These are phyloP conservation scores for Penstemon davidsonii DNA, from an alignment of 257 asterid species.

Conservation along the genomic window DNA sequence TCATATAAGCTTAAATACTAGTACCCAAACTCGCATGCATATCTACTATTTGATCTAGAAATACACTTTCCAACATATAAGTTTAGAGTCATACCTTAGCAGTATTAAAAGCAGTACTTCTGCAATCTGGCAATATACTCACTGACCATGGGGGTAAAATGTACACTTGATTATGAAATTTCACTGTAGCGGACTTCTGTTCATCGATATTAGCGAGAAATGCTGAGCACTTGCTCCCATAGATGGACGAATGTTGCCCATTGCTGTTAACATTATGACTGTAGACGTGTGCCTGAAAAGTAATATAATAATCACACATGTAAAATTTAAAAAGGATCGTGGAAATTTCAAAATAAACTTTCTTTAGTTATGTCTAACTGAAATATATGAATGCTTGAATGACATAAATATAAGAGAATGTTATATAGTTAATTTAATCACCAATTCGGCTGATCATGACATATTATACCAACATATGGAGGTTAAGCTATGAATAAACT, in stretches of 20 bases:
- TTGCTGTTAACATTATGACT: slow-evolving; percentile 31
- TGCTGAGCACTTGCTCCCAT: slow-evolving; percentile 65
- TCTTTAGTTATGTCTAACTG: slow-evolving; percentile 7
- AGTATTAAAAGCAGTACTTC: slow-evolving; percentile 63
- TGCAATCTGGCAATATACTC: slow-evolving; percentile 89
- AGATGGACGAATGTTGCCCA: slow-evolving; percentile 22
- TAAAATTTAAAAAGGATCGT: not conserved
- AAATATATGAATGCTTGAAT: not conserved
- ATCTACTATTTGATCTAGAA: slow-evolving; percentile 4
- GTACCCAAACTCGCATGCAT: slow-evolving; percentile 24
- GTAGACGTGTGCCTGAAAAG: slow-evolving; percentile 76
- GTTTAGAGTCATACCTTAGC: slow-evolving; percentile 60
- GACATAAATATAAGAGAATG: not conserved
- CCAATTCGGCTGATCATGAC: not conserved
- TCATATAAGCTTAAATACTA: not conserved
- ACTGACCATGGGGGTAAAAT: slow-evolving; percentile 94
- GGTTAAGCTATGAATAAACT: slow-evolving; percentile 5
- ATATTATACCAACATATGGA: slow-evolving; percentile 5
- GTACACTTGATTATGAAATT: slow-evolving; percentile 55
- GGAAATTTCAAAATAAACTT: slow-evolving; percentile 1
- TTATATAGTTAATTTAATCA: not conserved
- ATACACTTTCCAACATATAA: slow-evolving; percentile 11
- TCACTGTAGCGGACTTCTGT: slow-evolving; percentile 58
- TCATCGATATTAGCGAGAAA: slow-evolving; percentile 94
- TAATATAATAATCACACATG: slow-evolving; percentile 10